Percentiles rank a stretch among this genome's conserved stretches.
Conservation (phyloP, 106 monocot species). For the Amphibolis antarctica region DNA sequence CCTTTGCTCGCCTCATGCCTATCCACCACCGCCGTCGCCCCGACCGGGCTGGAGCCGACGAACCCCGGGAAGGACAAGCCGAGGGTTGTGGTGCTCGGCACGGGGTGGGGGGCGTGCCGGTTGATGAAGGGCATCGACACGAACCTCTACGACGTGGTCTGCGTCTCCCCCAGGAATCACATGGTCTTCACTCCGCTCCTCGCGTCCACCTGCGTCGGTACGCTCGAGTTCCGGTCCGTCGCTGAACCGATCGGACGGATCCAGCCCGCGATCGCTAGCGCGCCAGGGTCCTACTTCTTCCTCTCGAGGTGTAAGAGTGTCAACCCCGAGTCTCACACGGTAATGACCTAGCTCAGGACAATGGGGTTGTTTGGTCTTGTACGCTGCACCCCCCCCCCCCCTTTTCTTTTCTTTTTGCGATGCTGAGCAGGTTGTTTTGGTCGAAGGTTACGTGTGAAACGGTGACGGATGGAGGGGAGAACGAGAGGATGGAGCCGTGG, state of each 20-base stretch:
- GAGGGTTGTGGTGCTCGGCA: constrained; percentile 69
- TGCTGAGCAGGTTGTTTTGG: too few species aligned
- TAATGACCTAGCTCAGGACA: constrained; percentile 14
- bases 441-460: constrained; percentile 67
- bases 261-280: constrained; percentile 65
- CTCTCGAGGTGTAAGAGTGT: constrained; percentile 51
- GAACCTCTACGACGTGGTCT: constrained; percentile 74
- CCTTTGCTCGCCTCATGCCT: constrained; percentile 1
- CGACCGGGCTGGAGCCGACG: constrained; percentile 33
- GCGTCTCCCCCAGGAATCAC: constrained; percentile 87
- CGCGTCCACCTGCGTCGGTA: constrained; percentile 96
- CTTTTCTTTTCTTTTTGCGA: too few species aligned
- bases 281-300: constrained; percentile 69
- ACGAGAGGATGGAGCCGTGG: constrained; percentile 42
- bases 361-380: background rate
- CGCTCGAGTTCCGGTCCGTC: constrained; percentile 92
- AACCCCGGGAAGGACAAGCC: constrained; percentile 43
- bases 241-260: constrained; percentile 73
- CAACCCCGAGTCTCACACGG: constrained; percentile 52
- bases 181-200: constrained; percentile 98
- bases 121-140: constrained; percentile 90
- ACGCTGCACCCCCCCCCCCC: too few species aligned
- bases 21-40: constrained; percentile 4
- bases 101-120: constrained; percentile 90
- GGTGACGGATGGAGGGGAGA: constrained; percentile 34